Evolutionary conservation across 1,139 yeast genomes (phyloP), one percentile per base, ranked within the genome.

Genomic region (Suhomyces ambrosiae): DNA sequence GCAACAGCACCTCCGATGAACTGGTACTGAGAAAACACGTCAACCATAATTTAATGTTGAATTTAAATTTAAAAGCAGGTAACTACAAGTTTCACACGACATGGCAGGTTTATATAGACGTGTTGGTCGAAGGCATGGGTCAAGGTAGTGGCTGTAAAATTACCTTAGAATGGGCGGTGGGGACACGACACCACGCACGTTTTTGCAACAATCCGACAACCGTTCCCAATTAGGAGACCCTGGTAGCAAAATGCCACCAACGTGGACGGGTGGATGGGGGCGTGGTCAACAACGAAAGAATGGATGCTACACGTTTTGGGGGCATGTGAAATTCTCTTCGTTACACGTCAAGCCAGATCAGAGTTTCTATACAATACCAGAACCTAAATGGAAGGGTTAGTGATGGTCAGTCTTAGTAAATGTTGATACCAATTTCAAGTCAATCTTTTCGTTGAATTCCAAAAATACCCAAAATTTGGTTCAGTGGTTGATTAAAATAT

Each of bases 251-350:
- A 17, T 9, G 18, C 21, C 8, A 13, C 28, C 26, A 30, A 30
- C 32, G 32, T 30, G 32, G 32, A 27, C 30, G 21, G 21, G n/a
- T n/a, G 10, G 10, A 26, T 9, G 9, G 32, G 32, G 32, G 32
- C 32, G 32, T 30, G 32, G 32, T 14, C 32, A 18, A 6, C 7
- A 18, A 18, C 21, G 5, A 8, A 18, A 18, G 21, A n/a, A 5
- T 18, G 8, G 21, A 11, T 29, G 16, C 32, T 22, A 31, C 33
- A 23, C 33, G 33, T 31, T 31, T 15, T 16, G 15, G 12, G 4
- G 17, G 35, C 35, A 32, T 32, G 35, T 32, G 35, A 32, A 32
- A 18, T 18, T 18, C n/a, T n/a, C n/a, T n/a, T n/a, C n/a, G n/a
- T n/a, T n/a, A n/a, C n/a, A n/a, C n/a, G n/a, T n/a, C n/a, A n/a